A percentile compares a stretch with the other conserved stretches of the same genome.
phyloP scores from a whole-genome alignment of 192 early-diverging fungal species.

The Chytriomyces confervae region DNA sequence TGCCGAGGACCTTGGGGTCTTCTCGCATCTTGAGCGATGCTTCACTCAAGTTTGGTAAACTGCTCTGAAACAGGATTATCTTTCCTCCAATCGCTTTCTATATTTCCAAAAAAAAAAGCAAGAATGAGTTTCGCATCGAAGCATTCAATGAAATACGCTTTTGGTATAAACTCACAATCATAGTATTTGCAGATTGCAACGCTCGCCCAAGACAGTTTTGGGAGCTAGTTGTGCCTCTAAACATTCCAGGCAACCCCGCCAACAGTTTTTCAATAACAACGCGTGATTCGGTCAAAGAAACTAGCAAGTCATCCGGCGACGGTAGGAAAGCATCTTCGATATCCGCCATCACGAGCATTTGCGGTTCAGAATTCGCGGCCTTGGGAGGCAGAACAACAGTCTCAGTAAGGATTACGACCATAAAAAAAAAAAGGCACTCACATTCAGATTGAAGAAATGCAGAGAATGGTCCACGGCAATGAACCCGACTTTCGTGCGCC shows the following conservation, averaged over 20 bases:
- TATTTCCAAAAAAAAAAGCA: conserved; percentile 8
- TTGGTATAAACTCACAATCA: conserved; percentile 63
- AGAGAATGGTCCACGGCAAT: conserved; percentile 87
- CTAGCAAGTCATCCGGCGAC: conserved; percentile 86
- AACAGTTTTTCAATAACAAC: conserved; percentile 74
- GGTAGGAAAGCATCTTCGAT: conserved; percentile 90
- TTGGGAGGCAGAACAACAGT: conserved; percentile 13
- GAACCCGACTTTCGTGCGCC: conserved; percentile 86
- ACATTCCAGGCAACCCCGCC: conserved; percentile 78
- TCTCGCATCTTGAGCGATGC: conserved; percentile 83
- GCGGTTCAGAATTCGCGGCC: conserved; percentile 74
- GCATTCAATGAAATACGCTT: neutral
- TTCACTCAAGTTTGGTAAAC: conserved; percentile 80
- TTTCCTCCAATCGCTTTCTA: conserved; percentile 86
- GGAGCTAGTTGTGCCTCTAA: conserved; percentile 77
- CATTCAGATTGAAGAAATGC: conserved; percentile 90
- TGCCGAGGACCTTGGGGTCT: conserved; percentile 86
- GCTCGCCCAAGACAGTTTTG: conserved; percentile 84
- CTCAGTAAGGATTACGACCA: conserved; percentile 34
- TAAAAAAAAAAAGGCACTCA: conserved; percentile 32
- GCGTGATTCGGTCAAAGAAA: conserved; percentile 85
- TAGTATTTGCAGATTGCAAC: conserved; percentile 78
- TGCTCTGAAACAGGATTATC: conserved; percentile 80
- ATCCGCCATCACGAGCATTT: conserved; percentile 93
- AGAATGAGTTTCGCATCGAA: conserved; percentile 17